Evolutionary conservation across 140 eudicot species (phyloP).

Genomic region (Anethum foeniculum): DNA sequence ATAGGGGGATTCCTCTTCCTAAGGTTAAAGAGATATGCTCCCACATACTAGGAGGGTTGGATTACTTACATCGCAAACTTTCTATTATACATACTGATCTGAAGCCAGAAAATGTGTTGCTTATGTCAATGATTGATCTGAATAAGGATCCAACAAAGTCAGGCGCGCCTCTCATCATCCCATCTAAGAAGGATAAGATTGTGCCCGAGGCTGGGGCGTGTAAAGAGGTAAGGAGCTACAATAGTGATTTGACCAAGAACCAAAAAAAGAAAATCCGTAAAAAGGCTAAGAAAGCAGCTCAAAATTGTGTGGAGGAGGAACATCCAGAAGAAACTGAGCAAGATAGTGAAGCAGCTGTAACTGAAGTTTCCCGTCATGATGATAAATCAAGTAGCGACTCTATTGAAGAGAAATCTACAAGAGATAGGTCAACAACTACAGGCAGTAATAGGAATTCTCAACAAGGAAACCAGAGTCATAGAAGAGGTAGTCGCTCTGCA

Average conservation of each 20-base stretch:
- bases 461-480: conserved; percentile 30
- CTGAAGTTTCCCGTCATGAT: conserved; percentile 29
- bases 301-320: conserved; percentile 41
- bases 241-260: conserved; percentile 66
- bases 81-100: conserved; percentile 87
- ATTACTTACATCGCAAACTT: conserved; percentile 87
- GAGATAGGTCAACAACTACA: conserved; percentile 25
- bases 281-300: conserved; percentile 74
- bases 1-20: conserved; percentile 68
- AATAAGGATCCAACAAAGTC: conserved; percentile 59
- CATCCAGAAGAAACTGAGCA: conserved; percentile 43
- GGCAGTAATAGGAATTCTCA: conserved; percentile 27
- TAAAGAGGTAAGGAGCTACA: conserved; percentile 28
- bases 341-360: conserved; percentile 29
- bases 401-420: conserved; percentile 27
- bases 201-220: conserved; percentile 34
- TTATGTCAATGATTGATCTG: conserved; percentile 74
- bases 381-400: conserved; percentile 27
- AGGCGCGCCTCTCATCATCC: conserved; percentile 53
- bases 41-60: conserved; percentile 73
- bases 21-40: conserved; percentile 83
- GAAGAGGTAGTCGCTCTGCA: conserved; percentile 65
- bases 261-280: conserved; percentile 71
- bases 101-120: conserved; percentile 86
- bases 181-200: conserved; percentile 42